Evolutionary conservation across 306 rosid species (phyloP), one percentile per base, ranked within the genome.

Genomic region (Vachellia pachyceras): DNA sequence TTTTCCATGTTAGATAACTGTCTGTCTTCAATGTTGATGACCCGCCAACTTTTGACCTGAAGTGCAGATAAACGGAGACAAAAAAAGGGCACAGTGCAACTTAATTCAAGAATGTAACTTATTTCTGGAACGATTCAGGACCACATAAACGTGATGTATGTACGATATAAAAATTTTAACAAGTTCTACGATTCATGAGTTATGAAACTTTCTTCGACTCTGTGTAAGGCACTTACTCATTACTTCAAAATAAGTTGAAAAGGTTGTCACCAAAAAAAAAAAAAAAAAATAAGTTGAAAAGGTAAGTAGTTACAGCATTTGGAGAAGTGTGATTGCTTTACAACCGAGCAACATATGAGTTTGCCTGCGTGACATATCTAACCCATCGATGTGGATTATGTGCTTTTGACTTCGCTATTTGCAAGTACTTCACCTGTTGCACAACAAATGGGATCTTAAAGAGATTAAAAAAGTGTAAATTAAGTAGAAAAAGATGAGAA

Each of bases 361-460:
- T 93, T 29, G 99, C 90, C 60, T 91, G 90, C 15, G 99, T 89
- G 74, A 91, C 97, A 75, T 93, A 93, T 85, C 98, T 87, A 89
- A 95, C 97, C 99, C 98, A 95, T 60, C 96, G 89, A 85, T 95
- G 93, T 2, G 92, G 94, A 85, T 93, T 90, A 7, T 88, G 80
- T 11, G 89, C 40, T 80, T 89, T 90, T 3, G 91, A 84, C 86
- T 89, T 91, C 22, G 91, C 90, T 81, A 95, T 95, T 80, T 93
- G 99, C 90, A 93, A 89, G 83, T 93, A 95, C 83, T 91, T 95
- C 66, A 95, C 98, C 99, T 95, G 93, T 9, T 17, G 52, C 91
- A 75, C 63, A 63, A 81, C 54, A 71, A 73, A 15, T 37, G 45
- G 70, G 73, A 76, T 83, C 60, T 64, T 76, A 80, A 57, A 82